A percentile compares a stretch with the other conserved stretches of the same genome.
Conservation (phyloP, 164 flowering plant species). For the Echeveria elegans region DNA sequence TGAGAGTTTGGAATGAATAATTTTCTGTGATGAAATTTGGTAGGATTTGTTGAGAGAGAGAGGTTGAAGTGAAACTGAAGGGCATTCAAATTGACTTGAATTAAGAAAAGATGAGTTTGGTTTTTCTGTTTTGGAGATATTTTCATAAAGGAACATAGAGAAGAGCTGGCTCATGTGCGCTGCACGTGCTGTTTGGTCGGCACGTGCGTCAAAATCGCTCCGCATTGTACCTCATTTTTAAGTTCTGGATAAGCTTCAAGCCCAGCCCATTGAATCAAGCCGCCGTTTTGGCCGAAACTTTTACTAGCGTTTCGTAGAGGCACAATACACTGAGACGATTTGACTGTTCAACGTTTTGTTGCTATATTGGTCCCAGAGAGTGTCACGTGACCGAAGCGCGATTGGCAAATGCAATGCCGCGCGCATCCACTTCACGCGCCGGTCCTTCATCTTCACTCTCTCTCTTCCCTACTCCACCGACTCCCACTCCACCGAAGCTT, state of each 20-base stretch:
- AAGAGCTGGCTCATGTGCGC: too few relatives aligned
- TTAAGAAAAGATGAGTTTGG: not conserved
- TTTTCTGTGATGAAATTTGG: not conserved
- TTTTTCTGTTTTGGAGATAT: not conserved
- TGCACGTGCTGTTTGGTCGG: not conserved
- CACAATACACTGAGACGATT: too few relatives aligned
- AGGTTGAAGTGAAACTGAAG: conserved; percentile 2
- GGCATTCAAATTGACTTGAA: not conserved
- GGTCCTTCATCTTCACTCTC: not conserved
- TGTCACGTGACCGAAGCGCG: too few relatives aligned
- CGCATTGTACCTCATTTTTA: too few relatives aligned
- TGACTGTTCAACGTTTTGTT: too few relatives aligned
- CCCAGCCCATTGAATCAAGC: too few relatives aligned
- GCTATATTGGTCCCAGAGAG: too few relatives aligned
- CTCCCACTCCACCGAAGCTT: not conserved
- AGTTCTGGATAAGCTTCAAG: too few relatives aligned
- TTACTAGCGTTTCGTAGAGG: too few relatives aligned
- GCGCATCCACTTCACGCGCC: not conserved
- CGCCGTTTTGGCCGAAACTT: not conserved
- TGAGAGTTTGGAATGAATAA: conserved; percentile 20
- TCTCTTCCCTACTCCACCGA: conserved; percentile 8
- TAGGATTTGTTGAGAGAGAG: not conserved
- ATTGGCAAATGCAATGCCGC: too few relatives aligned
- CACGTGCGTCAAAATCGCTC: not conserved
- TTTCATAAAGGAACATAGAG: not conserved